Percentiles rank a stretch among this genome's conserved stretches.
phyloP scores from a whole-genome alignment of 2,329 filamentous ascomycete genomes.

The Aspergillus fijiensis region DNA sequence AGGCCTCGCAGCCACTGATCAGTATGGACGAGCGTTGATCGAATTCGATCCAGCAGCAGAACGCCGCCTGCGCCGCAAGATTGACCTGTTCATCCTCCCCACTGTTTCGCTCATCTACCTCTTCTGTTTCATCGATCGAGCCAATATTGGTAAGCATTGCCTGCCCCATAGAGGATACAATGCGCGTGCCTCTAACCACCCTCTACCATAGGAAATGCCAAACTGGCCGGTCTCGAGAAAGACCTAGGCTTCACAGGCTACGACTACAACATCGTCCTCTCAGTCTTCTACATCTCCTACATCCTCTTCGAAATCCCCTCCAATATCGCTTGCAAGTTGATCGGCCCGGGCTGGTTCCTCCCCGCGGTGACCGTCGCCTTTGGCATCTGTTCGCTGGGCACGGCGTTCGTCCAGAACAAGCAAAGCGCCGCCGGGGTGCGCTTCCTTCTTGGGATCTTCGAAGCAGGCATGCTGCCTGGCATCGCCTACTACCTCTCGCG shows the following conservation, averaged over 20 bases:
- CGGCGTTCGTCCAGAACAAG: constrained; percentile 62
- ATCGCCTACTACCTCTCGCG: constrained; percentile 71
- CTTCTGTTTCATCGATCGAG: constrained; percentile 73
- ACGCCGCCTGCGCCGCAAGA: constrained; percentile 59
- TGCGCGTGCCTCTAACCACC: not conserved
- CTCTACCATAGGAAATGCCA: constrained; percentile 60
- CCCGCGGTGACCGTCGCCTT: constrained; percentile 63
- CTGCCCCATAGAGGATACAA: not conserved
- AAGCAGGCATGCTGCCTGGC: constrained; percentile 71
- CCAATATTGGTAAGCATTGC: constrained; percentile 61
- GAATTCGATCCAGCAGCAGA: constrained; percentile 60
- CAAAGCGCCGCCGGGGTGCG: constrained; percentile 59
- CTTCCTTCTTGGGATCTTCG: constrained; percentile 67
- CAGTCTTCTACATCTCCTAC: constrained; percentile 71
- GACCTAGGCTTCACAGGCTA: constrained; percentile 61
- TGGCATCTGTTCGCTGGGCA: constrained; percentile 63
- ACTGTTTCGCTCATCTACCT: constrained; percentile 67
- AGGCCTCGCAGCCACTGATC: not conserved
- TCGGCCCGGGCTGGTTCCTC: constrained; percentile 72
- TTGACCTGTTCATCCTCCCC: constrained; percentile 65
- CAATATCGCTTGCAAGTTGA: constrained; percentile 67
- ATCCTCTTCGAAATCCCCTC: constrained; percentile 70
- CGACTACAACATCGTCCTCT: constrained; percentile 69
- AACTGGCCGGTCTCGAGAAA: constrained; percentile 62
- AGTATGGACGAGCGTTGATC: constrained; percentile 38